phyloP scores from a whole-genome alignment of 1,284 basidiomycete species.

The Fomitiporia mediterranea region DNA sequence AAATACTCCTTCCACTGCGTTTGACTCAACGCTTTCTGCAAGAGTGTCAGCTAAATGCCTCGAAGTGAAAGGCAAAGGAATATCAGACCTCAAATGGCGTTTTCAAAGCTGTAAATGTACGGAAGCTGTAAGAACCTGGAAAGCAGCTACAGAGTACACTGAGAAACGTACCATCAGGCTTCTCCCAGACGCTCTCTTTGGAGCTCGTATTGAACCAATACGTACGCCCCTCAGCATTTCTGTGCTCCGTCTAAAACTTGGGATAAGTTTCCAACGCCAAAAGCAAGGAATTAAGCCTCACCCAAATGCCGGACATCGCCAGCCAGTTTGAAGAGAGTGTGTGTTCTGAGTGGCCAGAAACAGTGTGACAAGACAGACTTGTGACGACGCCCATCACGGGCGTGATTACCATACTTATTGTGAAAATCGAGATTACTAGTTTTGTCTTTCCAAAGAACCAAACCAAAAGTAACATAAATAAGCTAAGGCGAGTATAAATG shows the following conservation, averaged over 20 bases:
- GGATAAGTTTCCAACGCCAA: neutral
- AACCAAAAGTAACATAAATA: no score
- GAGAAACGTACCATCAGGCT: conserved; percentile 64
- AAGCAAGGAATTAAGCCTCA: neutral
- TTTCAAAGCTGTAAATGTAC: conserved; percentile 66
- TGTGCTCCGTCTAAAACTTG: conserved; percentile 30
- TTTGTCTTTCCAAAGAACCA: no score
- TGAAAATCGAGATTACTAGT: no score
- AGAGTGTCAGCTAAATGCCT: neutral
- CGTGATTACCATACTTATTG: no score
- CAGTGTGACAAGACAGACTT: no score
- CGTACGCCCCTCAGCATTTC: conserved; percentile 77
- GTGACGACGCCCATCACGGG: no score
- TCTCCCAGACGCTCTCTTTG: conserved; percentile 83
- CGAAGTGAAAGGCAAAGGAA: neutral
- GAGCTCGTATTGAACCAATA: conserved; percentile 83
- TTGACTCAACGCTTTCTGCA: conserved; percentile 15
- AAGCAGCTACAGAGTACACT: neutral
- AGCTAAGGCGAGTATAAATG: no score
- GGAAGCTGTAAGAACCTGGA: no score
- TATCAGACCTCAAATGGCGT: conserved; percentile 67
- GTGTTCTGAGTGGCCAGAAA: no score
- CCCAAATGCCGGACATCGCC: conserved; percentile 20
- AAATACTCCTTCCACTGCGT: conserved; percentile 85
- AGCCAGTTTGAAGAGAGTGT: no score